Percentiles rank a stretch among this genome's conserved stretches.
Evolutionary conservation across 176 grass and related monocot species (phyloP).

Genomic region (Eremochloa ophiuroides): DNA sequence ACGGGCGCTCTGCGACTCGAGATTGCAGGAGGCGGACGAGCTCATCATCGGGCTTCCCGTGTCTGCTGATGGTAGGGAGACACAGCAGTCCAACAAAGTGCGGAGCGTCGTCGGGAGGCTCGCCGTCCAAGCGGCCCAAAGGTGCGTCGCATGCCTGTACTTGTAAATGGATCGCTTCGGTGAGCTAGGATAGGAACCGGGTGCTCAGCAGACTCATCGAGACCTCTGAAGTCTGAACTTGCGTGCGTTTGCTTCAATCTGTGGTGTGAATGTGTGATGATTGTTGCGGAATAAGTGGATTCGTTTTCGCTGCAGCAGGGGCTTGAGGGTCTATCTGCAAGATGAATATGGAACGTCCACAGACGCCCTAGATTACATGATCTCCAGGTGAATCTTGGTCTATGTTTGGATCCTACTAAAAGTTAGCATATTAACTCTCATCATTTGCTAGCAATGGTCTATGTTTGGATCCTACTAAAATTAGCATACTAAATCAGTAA

Average conservation of each 20-base stretch:
- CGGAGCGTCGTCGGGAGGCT: constrained; percentile 66
- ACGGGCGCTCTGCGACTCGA: background rate
- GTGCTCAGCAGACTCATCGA: background rate
- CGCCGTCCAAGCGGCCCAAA: constrained; percentile 68
- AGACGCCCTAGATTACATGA: constrained; percentile 82
- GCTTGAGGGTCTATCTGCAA: constrained; percentile 79
- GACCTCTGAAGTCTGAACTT: background rate
- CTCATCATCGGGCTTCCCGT: constrained; percentile 71
- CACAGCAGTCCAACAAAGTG: constrained; percentile 76
- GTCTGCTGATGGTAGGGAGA: constrained; percentile 57
- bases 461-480: background rate
- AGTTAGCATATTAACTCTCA: background rate
- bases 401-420: background rate
- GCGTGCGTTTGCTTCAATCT: background rate
- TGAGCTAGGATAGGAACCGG: background rate
- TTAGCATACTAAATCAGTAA: background rate
- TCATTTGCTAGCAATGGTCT: background rate
- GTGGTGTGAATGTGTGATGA: constrained; percentile 20
- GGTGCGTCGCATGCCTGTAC: constrained; percentile 21
- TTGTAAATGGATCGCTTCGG: background rate
- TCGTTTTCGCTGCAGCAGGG: constrained; percentile 54
- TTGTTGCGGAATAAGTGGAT: constrained; percentile 1
- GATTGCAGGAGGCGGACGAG: constrained; percentile 40
- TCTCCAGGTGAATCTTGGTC: constrained; percentile 49
- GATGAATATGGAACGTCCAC: constrained; percentile 77